Conservation (phyloP, 1,139 yeast species). For the Taphrina communis region DNA sequence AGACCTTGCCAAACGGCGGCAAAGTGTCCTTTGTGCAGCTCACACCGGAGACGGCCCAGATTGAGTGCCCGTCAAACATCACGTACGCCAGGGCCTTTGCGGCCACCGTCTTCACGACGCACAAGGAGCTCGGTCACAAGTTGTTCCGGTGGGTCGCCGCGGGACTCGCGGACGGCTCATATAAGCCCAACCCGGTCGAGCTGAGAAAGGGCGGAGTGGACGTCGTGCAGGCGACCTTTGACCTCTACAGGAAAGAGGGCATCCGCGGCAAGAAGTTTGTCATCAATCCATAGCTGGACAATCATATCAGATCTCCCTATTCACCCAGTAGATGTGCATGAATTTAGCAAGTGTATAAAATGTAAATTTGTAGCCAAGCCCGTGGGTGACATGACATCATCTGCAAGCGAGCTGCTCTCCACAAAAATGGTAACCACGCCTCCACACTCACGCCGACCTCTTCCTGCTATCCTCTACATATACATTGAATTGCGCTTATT, state of each 20-base stretch:
- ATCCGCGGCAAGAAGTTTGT: conserved; percentile 15
- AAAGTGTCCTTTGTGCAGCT: conserved; percentile 19
- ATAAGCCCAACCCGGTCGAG: conserved; percentile 41
- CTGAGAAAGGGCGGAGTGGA: conserved; percentile 44
- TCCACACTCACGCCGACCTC: background rate
- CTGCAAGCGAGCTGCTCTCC: background rate
- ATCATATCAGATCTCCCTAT: background rate
- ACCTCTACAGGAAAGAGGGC: conserved; percentile 5
- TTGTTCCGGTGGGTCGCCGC: conserved; percentile 41
- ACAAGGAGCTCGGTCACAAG: conserved; percentile 41
- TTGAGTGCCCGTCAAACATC: conserved; percentile 15
- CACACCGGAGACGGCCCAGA: conserved; percentile 19
- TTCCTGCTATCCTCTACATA: too few species aligned
- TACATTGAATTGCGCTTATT: background rate
- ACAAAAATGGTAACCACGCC: background rate
- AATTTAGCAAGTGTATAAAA: too few species aligned
- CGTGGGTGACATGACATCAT: background rate
- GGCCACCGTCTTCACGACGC: conserved; percentile 19
- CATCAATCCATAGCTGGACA: background rate
- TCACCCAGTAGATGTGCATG: too few species aligned
- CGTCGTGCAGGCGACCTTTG: conserved; percentile 37
- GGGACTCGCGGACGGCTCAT: conserved; percentile 43
- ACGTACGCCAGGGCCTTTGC: conserved; percentile 5
- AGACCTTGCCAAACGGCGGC: conserved; percentile 21
- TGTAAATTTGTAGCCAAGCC: too few species aligned